Conservation (phyloP, 139 green algal genomes). For the Chlorella sp. region DNA sequence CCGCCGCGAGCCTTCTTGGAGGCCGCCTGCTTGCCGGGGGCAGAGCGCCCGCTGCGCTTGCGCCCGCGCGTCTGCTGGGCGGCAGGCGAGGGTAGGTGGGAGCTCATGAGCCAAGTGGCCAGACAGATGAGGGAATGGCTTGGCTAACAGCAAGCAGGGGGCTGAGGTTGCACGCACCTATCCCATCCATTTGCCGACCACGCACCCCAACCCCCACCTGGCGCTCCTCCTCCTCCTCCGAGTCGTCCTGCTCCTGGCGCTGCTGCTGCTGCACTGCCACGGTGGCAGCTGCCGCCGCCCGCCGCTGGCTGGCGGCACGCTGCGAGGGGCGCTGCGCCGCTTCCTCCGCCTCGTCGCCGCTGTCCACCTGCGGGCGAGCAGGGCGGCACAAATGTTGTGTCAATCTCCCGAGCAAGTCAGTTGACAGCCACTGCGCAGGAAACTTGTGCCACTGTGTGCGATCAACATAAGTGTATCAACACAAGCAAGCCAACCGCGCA, state of each 20-base stretch:
- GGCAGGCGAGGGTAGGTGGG: background rate
- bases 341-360: constrained; percentile 11
- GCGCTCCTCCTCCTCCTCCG: background rate
- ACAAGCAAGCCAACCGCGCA: too few relatives aligned
- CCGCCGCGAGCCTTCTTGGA: constrained; percentile 25
- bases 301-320: background rate
- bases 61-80: background rate
- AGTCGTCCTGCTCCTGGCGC: background rate
- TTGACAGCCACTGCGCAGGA: too few relatives aligned
- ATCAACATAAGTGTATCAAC: too few relatives aligned
- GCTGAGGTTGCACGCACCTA: background rate
- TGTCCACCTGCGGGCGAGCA: background rate
- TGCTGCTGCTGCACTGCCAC: background rate
- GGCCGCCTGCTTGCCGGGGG: background rate
- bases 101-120: background rate
- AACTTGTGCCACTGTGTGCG: too few relatives aligned
- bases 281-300: background rate
- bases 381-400: too few relatives aligned
- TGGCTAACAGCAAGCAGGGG: background rate
- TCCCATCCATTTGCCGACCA: background rate
- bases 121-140: background rate
- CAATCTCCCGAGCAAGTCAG: too few relatives aligned
- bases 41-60: constrained; percentile 25
- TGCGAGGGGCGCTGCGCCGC: background rate
- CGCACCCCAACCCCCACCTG: background rate